phyloP scores from a whole-genome alignment of 257 asterid species.

The Eucommia ulmoides region DNA sequence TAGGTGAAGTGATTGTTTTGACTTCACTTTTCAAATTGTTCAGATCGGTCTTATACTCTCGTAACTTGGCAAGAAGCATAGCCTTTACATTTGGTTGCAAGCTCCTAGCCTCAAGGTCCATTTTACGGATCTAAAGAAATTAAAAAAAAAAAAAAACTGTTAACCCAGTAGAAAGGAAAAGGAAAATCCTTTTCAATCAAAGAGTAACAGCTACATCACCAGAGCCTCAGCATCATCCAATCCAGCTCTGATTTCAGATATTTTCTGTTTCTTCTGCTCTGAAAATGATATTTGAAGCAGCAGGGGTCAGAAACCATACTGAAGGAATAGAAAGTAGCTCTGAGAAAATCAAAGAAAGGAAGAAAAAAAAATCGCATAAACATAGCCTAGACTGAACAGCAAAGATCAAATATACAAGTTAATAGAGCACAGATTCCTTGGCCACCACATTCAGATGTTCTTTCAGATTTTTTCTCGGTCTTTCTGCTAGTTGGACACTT shows the following conservation, averaged over 20 bases:
- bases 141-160: constrained; percentile 10
- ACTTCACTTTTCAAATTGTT: constrained; percentile 58
- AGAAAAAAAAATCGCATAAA: too few relatives aligned
- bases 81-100: constrained; percentile 70
- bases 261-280: constrained; percentile 73
- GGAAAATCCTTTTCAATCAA: background rate
- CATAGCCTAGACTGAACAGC: too few relatives aligned
- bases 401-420: too few relatives aligned
- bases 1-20: constrained; percentile 44
- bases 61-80: constrained; percentile 68
- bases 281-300: too few relatives aligned
- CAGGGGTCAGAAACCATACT: too few relatives aligned
- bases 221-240: constrained; percentile 70
- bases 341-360: too few relatives aligned
- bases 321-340: too few relatives aligned
- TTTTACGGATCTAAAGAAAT: constrained; percentile 49
- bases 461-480: too few relatives aligned
- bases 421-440: too few relatives aligned
- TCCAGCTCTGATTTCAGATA: constrained; percentile 50
- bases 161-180: background rate
- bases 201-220: constrained; percentile 21
- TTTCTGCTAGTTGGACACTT: too few relatives aligned
- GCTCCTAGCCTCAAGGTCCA: constrained; percentile 81
- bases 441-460: too few relatives aligned
- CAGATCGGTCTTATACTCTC: constrained; percentile 76